These are phyloP conservation scores for Stagonosporopsis rhizophila DNA, from an alignment of 2,329 filamentous ascomycete genomes.

Conservation along the genomic window DNA sequence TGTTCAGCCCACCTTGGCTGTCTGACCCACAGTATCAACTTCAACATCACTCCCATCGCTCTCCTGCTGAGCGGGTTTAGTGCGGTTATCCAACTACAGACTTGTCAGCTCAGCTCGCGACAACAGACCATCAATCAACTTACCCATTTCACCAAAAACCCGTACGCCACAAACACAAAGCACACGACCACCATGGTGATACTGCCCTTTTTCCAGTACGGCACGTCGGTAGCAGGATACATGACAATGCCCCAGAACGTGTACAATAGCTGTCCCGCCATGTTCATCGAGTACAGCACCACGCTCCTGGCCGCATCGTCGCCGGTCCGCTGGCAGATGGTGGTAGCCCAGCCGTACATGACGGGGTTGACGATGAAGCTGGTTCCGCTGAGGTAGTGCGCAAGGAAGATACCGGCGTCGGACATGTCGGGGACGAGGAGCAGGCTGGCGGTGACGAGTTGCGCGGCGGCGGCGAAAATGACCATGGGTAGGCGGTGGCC, in stretches of 20 bases:
- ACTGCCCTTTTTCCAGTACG: conserved; percentile 51
- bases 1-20: neutral
- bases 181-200: conserved; percentile 46
- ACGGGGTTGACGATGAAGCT: conserved; percentile 50
- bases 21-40: neutral
- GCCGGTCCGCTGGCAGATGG: conserved; percentile 44
- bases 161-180: conserved; percentile 22
- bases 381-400: conserved; percentile 48
- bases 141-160: conserved; percentile 28
- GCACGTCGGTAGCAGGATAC: conserved; percentile 52
- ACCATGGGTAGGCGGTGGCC: conserved; percentile 44
- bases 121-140: neutral
- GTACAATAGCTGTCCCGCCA: conserved; percentile 47
- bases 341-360: conserved; percentile 50
- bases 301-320: conserved; percentile 53
- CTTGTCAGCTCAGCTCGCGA: neutral
- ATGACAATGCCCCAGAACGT: conserved; percentile 56
- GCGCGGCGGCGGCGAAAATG: conserved; percentile 38
- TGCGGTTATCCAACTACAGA: neutral
- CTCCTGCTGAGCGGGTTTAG: neutral
- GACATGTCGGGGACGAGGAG: conserved; percentile 43
- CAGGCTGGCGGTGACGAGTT: conserved; percentile 42
- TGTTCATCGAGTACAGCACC: conserved; percentile 50
- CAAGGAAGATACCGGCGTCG: conserved; percentile 43
- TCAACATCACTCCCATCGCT: neutral